Percentiles rank a stretch among this genome's conserved stretches.
Conservation (phyloP, 495 filamentous ascomycete genomes). For the Penicillium fimorum region DNA sequence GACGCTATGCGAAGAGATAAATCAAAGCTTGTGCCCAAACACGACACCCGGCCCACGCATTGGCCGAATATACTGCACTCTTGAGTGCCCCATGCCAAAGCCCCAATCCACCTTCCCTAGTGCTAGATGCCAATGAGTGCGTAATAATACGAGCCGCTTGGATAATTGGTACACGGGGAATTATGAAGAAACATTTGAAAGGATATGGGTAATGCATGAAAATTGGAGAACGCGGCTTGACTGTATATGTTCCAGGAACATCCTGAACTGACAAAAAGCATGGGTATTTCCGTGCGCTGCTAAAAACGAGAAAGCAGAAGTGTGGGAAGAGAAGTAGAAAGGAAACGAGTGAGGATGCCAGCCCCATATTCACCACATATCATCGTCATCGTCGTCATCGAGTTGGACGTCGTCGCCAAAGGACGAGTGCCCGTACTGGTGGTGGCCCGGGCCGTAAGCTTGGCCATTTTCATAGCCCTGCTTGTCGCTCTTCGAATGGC, state of each 20-base stretch:
- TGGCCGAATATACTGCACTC: slow-evolving; percentile 20
- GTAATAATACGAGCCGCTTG: slow-evolving; percentile 10
- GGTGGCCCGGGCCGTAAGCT: slow-evolving; percentile 43
- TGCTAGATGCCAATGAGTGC: slow-evolving; percentile 10
- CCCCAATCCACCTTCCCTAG: neutral
- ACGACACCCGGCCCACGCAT: slow-evolving; percentile 4
- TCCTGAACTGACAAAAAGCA: slow-evolving; percentile 29
- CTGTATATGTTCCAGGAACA: slow-evolving; percentile 32
- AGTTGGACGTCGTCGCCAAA: slow-evolving; percentile 51
- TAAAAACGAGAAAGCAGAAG: slow-evolving; percentile 31
- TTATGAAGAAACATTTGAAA: slow-evolving; percentile 6
- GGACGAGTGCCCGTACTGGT: slow-evolving; percentile 50
- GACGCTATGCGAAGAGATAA: slow-evolving; percentile 45
- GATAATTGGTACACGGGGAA: slow-evolving; percentile 1
- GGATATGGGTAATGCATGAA: slow-evolving; percentile 13
- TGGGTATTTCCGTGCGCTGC: slow-evolving; percentile 39
- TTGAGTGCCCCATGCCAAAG: slow-evolving; percentile 6
- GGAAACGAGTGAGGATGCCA: slow-evolving; percentile 21
- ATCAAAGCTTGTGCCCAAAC: slow-evolving; percentile 31
- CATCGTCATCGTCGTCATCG: slow-evolving; percentile 52
- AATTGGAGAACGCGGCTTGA: slow-evolving; percentile 21
- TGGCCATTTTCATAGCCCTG: slow-evolving; percentile 49
- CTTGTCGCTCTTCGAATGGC: slow-evolving; percentile 53
- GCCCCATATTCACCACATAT: slow-evolving; percentile 53
- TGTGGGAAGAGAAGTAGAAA: slow-evolving; percentile 17